phyloP scores from a whole-genome alignment of 306 rosid genomes.

The Lithocarpus polystachyus region DNA sequence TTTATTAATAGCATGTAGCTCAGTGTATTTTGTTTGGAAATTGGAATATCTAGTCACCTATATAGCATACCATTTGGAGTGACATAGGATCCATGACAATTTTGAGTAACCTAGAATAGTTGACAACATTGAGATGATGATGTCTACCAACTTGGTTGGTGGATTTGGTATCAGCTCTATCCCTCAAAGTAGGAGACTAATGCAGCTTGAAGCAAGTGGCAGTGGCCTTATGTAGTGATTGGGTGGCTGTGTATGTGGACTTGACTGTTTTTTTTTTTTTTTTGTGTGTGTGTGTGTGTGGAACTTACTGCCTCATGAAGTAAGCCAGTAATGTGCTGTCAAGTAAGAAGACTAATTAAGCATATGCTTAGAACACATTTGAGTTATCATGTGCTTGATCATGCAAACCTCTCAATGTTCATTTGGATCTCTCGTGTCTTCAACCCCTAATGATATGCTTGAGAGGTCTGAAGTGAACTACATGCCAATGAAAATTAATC shows the following conservation, averaged over 20 bases:
- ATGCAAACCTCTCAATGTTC: not conserved
- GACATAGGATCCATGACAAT: not conserved
- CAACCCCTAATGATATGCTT: not conserved
- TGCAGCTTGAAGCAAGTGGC: not conserved
- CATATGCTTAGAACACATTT: too few species aligned
- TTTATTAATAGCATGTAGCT: not conserved
- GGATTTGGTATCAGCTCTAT: not conserved
- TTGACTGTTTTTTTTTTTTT: not conserved
- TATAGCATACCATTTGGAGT: not conserved
- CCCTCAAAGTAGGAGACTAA: not conserved
- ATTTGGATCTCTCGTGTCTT: not conserved
- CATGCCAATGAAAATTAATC: not conserved
- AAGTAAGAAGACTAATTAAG: not conserved
- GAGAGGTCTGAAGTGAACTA: not conserved
- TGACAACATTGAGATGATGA: not conserved
- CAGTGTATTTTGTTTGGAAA: not conserved
- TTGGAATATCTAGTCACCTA: not conserved
- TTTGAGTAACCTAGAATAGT: not conserved
- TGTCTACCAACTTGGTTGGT: not conserved
- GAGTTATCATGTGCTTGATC: not conserved
- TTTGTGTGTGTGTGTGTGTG: not conserved
- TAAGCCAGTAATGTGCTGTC: not conserved
- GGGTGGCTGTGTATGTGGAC: not conserved
- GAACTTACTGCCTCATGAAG: not conserved
- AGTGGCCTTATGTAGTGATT: too few species aligned